Evolutionary conservation across 202 grass and related monocot genomes (phyloP).

Genomic region (Digitaria exilis): DNA sequence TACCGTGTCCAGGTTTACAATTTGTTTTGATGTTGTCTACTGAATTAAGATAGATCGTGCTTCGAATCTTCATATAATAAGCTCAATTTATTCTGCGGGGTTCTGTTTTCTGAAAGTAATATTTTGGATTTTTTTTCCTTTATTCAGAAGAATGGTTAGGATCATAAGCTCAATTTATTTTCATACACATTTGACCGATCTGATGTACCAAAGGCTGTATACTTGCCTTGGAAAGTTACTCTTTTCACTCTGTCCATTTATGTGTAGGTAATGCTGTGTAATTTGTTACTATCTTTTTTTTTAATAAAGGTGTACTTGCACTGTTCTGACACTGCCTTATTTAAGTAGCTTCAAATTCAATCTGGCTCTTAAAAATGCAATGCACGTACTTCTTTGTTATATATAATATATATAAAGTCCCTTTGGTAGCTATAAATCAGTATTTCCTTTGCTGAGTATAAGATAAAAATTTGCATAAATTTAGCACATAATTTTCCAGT

Average conservation of each 20-base stretch:
- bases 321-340: neutral
- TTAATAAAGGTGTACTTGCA: neutral
- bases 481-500: neutral
- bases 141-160: neutral
- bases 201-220: slow-evolving; percentile 9
- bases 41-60: neutral
- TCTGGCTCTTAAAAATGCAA: neutral
- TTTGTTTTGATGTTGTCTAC: neutral
- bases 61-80: neutral
- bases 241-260: neutral
- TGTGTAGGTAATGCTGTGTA: neutral
- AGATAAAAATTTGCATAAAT: neutral
- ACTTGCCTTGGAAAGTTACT: neutral
- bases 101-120: neutral
- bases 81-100: no score
- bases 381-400: neutral
- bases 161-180: neutral
- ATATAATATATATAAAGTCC: neutral
- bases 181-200: neutral
- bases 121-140: slow-evolving; percentile 2
- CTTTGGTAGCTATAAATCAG: neutral
- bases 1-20: neutral
- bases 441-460: neutral
- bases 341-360: neutral
- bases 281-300: neutral